These are phyloP conservation scores for Aspergillus egyptiacus DNA, from an alignment of 495 filamentous ascomycete species.

Conservation along the genomic window DNA sequence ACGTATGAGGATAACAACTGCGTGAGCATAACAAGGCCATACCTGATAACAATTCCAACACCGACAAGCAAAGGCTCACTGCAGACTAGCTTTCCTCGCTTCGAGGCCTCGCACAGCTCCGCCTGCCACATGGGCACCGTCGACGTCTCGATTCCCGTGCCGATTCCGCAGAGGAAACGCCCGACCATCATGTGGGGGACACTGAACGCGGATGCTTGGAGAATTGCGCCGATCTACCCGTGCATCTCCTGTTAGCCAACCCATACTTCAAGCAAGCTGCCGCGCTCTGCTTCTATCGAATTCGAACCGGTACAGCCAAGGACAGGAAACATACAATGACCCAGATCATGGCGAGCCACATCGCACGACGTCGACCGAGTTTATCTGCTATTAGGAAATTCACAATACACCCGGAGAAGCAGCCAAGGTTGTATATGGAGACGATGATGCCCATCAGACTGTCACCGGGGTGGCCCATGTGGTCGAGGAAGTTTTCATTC, in stretches of 20 bases:
- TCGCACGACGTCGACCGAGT: constrained; percentile 40
- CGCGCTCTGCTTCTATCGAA: too few relatives aligned
- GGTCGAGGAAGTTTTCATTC: constrained; percentile 42
- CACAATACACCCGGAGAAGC: constrained; percentile 41
- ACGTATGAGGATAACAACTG: not conserved
- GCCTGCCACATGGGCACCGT: constrained; percentile 48
- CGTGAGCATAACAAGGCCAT: not conserved
- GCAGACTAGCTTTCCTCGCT: constrained; percentile 41
- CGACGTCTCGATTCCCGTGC: constrained; percentile 45
- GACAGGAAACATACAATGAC: constrained; percentile 30
- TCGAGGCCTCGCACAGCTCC: constrained; percentile 38
- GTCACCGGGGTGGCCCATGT: constrained; percentile 37
- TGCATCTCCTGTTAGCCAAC: not conserved
- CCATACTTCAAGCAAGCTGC: too few relatives aligned
- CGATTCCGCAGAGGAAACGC: constrained; percentile 44
- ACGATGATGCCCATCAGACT: constrained; percentile 44
- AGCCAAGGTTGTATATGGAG: constrained; percentile 48
- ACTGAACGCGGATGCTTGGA: constrained; percentile 40
- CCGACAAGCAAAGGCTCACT: constrained; percentile 40
- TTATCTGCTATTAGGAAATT: constrained; percentile 43
- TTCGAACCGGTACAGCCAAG: too few relatives aligned
- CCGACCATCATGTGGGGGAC: constrained; percentile 46
- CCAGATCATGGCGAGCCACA: constrained; percentile 36
- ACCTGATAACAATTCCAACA: constrained; percentile 36
- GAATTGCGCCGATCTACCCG: constrained; percentile 30